Percentiles rank a stretch among this genome's conserved stretches.
These are phyloP conservation scores for Crithidia bombi DNA, from an alignment of 208 protist species.

Conservation along the genomic window DNA sequence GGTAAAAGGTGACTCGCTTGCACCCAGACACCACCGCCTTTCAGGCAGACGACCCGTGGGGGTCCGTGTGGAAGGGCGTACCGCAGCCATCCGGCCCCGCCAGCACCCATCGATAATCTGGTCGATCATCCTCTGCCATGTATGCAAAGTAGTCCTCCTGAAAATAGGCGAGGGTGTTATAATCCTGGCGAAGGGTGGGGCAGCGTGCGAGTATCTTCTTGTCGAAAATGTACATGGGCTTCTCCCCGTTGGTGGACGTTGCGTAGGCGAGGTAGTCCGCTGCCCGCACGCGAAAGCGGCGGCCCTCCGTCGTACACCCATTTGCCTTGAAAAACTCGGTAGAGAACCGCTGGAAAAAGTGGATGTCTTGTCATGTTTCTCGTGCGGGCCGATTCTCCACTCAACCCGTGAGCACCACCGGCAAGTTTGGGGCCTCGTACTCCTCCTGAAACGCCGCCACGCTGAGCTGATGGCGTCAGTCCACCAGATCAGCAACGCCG, in stretches of 20 bases:
- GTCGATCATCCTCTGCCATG: constrained; percentile 45
- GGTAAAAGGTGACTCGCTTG: constrained; percentile 52
- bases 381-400: constrained; percentile 39
- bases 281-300: constrained; percentile 36
- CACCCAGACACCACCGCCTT: constrained; percentile 43
- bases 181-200: constrained; percentile 29
- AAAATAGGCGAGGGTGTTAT: constrained; percentile 37
- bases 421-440: constrained; percentile 39
- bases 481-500: constrained; percentile 24
- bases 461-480: constrained; percentile 31
- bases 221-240: constrained; percentile 59
- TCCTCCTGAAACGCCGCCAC: constrained; percentile 24
- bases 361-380: constrained; percentile 18
- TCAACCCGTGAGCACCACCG: constrained; percentile 47
- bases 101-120: constrained; percentile 50
- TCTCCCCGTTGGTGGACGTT: constrained; percentile 34
- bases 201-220: constrained; percentile 35
- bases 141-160: constrained; percentile 39
- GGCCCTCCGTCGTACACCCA: constrained; percentile 26
- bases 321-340: constrained; percentile 39
- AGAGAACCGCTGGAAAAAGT: constrained; percentile 19
- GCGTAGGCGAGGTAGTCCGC: constrained; percentile 40
- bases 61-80: constrained; percentile 51
- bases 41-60: constrained; percentile 50
- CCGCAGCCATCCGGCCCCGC: constrained; percentile 43